Percentiles rank a stretch among this genome's conserved stretches.
Conservation (phyloP, 2,329 filamentous ascomycete genomes). For the Botrytis byssoidea region DNA sequence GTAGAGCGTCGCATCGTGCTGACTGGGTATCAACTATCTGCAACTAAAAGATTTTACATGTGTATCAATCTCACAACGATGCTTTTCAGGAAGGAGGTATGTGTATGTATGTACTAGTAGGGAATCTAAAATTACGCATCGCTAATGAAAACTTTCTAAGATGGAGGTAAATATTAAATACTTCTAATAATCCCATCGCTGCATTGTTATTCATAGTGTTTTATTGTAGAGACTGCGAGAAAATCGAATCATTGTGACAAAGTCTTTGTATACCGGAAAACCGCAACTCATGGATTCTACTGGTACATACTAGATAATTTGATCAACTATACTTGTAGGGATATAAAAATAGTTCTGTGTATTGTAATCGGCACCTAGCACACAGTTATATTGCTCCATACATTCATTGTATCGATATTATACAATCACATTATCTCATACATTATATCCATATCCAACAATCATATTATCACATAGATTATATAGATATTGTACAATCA, state of each 20-base stretch:
- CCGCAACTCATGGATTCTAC: too few species aligned
- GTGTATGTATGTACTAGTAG: background rate
- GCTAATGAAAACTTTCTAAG: background rate
- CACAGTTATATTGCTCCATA: background rate
- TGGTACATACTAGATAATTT: background rate
- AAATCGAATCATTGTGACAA: background rate
- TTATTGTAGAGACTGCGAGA: background rate
- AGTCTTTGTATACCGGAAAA: background rate
- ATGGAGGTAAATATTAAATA: background rate
- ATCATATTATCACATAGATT: background rate
- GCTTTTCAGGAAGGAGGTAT: conserved; percentile 10
- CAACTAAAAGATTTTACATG: background rate
- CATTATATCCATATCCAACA: background rate
- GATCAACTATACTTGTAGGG: background rate
- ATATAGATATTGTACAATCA: background rate
- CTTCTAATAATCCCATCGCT: background rate
- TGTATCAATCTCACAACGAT: background rate
- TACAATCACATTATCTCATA: background rate
- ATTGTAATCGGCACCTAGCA: background rate
- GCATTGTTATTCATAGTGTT: background rate
- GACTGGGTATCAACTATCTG: conserved; percentile 3
- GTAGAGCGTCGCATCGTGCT: conserved; percentile 1
- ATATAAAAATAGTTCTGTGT: background rate
- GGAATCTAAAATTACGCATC: background rate
- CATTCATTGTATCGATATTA: background rate